Conservation (phyloP, 2,329 filamentous ascomycete species). For the Hortaea werneckii region DNA sequence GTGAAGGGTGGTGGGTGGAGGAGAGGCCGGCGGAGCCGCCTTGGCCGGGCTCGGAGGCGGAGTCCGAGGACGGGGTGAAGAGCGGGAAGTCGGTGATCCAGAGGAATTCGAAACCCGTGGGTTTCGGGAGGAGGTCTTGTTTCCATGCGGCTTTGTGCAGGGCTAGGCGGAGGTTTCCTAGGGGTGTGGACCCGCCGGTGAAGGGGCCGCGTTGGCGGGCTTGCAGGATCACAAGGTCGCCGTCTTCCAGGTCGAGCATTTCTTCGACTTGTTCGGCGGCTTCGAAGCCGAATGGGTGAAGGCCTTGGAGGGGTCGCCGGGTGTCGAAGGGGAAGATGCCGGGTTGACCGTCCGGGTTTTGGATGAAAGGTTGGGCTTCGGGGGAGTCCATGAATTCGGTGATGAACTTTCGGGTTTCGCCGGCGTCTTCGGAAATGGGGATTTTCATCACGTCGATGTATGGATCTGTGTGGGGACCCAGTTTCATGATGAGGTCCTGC, state of each 20-base stretch:
- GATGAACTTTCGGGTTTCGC: conserved; percentile 52
- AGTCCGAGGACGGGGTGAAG: conserved; percentile 59
- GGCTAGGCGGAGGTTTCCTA: conserved; percentile 63
- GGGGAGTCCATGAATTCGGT: conserved; percentile 60
- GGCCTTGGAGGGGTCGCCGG: conserved; percentile 61
- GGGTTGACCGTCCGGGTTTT: conserved; percentile 67
- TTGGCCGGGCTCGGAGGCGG: conserved; percentile 61
- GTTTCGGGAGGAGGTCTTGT: conserved; percentile 45
- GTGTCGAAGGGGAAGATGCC: conserved; percentile 68
- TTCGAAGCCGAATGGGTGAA: conserved; percentile 69
- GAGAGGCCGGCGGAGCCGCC: conserved; percentile 70
- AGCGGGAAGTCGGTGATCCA: conserved; percentile 91
- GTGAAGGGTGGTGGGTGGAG: conserved; percentile 91
- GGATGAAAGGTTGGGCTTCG: conserved; percentile 46
- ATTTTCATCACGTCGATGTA: conserved; percentile 68
- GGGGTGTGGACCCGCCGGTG: conserved; percentile 59
- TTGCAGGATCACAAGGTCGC: conserved; percentile 73
- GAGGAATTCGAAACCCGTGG: conserved; percentile 53
- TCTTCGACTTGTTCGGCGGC: conserved; percentile 50
- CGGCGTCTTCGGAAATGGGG: conserved; percentile 43
- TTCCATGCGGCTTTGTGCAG: conserved; percentile 60
- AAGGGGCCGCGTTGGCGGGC: conserved; percentile 58
- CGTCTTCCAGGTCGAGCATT: conserved; percentile 48
- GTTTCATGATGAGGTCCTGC: conserved; percentile 59
- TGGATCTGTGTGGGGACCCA: conserved; percentile 58